phyloP scores from a whole-genome alignment of 78 protist genomes.

The Polysphondylium violaceum region DNA sequence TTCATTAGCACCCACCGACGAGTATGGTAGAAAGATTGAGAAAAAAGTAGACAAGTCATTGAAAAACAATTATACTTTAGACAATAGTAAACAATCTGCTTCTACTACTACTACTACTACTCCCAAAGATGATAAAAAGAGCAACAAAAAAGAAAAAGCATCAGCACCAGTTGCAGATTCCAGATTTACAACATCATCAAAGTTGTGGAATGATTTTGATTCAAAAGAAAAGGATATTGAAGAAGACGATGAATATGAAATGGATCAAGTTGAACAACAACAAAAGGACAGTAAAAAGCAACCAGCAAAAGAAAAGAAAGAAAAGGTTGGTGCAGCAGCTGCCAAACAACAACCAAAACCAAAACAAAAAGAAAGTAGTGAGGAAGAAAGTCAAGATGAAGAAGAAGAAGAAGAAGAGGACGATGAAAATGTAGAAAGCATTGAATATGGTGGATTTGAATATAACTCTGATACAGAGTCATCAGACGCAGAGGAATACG shows the following conservation, averaged over 20 bases:
- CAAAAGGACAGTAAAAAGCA: neutral
- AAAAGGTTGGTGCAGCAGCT: neutral
- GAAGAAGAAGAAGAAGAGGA: conserved; percentile 7
- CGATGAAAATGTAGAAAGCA: conserved; percentile 12
- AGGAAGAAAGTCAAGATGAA: neutral
- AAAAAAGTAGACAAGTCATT: conserved; percentile 9
- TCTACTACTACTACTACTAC: no score
- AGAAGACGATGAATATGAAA: conserved; percentile 42
- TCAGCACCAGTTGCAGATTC: neutral
- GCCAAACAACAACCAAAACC: neutral
- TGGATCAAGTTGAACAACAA: conserved; percentile 4
- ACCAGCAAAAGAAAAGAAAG: neutral
- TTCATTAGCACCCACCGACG: conserved; percentile 48
- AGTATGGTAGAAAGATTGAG: conserved; percentile 57
- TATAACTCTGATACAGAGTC: conserved; percentile 70
- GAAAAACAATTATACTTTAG: conserved; percentile 2
- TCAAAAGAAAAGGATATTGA: neutral
- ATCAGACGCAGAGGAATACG: conserved; percentile 42
- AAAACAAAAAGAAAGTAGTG: neutral
- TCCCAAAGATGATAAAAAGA: neutral
- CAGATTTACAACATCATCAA: conserved; percentile 5
- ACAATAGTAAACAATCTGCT: neutral
- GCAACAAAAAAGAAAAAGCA: neutral
- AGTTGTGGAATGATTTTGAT: conserved; percentile 7
- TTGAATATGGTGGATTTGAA: conserved; percentile 74